Conservation (phyloP, 495 filamentous ascomycete species). For the Trichocladium antarcticum region DNA sequence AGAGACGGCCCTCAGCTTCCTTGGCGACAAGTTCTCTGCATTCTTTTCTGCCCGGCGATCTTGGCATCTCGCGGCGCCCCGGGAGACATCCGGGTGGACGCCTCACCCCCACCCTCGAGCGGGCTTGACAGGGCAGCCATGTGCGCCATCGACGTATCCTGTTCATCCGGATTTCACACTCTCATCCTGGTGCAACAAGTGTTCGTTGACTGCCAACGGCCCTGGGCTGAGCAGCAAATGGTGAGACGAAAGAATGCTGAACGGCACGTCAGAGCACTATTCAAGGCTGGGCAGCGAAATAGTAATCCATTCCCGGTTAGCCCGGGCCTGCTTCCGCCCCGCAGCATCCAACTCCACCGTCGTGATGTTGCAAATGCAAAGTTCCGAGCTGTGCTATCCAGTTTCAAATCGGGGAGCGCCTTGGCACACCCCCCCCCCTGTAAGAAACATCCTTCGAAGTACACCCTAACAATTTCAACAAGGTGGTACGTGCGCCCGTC, state of each 20-base stretch:
- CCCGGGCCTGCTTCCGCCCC: slow-evolving; percentile 3
- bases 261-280: not conserved
- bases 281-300: not conserved
- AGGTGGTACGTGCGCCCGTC: no score
- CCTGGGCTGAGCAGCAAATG: not conserved
- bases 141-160: slow-evolving; percentile 8
- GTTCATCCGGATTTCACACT: not conserved
- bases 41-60: not conserved
- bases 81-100: slow-evolving; percentile 2
- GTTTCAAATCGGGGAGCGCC: no score
- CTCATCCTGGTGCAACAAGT: no score
- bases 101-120: not conserved
- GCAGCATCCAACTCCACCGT: not conserved
- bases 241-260: no score
- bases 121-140: slow-evolving; percentile 8
- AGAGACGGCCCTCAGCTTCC: not conserved
- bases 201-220: not conserved
- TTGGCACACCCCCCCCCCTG: no score
- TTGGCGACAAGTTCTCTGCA: slow-evolving; percentile 4
- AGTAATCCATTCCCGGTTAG: not conserved
- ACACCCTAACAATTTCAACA: no score
- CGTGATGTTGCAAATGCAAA: not conserved
- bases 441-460: no score
- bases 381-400: no score
- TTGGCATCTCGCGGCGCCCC: slow-evolving; percentile 1